Base-by-base conservation (phyloP, 257 asterid species). In the Solanum appendiculatum region DNA sequence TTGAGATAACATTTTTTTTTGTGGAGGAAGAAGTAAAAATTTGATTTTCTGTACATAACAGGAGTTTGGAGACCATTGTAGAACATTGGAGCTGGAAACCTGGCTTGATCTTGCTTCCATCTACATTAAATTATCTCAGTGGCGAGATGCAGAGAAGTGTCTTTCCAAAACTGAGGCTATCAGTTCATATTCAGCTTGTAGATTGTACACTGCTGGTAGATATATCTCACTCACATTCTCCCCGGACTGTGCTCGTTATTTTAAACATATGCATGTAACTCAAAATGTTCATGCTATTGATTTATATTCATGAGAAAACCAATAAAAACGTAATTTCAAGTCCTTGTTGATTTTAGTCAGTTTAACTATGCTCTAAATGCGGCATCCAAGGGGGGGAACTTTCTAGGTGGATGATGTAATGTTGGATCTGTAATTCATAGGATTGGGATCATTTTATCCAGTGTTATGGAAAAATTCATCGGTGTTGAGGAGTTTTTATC, bases 31-130 rank as follows among this genome's bases (percentile, higher is more conserved):
- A 77, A 88, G 48, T 66, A 70, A 54, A 87, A 44, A 7, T 20
- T 36, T 64, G 2, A 56, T 34, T 37, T 39, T 54, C 64, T 36
- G 64, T 70, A 70, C 93, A 89, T 48, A 72, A 16, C 94, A 96
- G 98, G 93, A 89, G 44, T 85, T 86, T 60, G 88, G 66, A 85
- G 89, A 89, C 78, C 90, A 88, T 37, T 84, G 90, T 69, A 89
- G 84, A 70, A 87, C 84, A 48, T 91, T 94, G 88, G 98, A 97
- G 92, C 88, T 90, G 89, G 98, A 93, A 86, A 94, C 92, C 21
- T 97, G 98, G 99, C 95, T 91, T 74, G 98, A 95, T 90, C 88
- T 97, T 93, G 98, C 99, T 82, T 93, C 93, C 87, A 91, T 97
- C 88, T 96, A 97, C 91, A 93, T 93, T 83, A 91, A 90, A 72